A percentile compares a stretch with the other conserved stretches of the same genome.
Conservation (phyloP, 1,284 basidiomycete species). For the Earliella scabrosa region DNA sequence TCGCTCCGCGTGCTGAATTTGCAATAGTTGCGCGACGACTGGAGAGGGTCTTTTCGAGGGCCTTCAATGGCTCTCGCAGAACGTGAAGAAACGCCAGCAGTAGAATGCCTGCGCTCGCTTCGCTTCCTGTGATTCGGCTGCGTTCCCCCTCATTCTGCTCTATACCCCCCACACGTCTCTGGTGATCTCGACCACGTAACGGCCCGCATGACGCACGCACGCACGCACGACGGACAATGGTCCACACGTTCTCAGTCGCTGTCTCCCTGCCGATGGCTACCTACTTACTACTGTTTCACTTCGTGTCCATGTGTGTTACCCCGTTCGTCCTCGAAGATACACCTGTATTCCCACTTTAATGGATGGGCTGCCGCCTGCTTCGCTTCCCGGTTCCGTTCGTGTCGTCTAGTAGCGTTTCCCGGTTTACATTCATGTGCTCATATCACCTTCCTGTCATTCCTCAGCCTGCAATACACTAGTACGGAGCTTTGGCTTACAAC, state of each 20-base stretch:
- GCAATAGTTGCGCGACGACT: conserved; percentile 86
- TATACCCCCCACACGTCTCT: conserved; percentile 36
- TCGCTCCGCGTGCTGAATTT: conserved; percentile 4
- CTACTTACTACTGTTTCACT: conserved; percentile 20
- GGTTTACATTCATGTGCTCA: conserved; percentile 20
- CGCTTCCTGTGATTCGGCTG: conserved; percentile 20
- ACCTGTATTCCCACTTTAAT: conserved; percentile 42
- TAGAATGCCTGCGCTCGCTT: conserved; percentile 39
- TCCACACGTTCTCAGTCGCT: conserved; percentile 33
- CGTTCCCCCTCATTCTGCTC: conserved; percentile 30
- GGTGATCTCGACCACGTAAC: conserved; percentile 36
- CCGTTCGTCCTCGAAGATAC: conserved; percentile 34
- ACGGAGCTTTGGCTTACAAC: conserved; percentile 2
- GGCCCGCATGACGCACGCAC: conserved; percentile 40
- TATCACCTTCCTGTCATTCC: conserved; percentile 23
- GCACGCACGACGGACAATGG: conserved; percentile 39
- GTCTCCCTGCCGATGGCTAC: conserved; percentile 29
- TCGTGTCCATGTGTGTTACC: conserved; percentile 36
- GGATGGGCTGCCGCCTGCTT: conserved; percentile 30
- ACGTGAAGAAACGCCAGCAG: conserved; percentile 89
- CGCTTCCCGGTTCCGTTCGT: conserved; percentile 15
- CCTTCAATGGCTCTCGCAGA: conserved; percentile 94
- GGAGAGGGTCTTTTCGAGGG: conserved; percentile 96
- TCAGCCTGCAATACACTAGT: conserved; percentile 14
- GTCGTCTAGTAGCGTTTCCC: conserved; percentile 16